Evolutionary conservation across 768 basidiomycete genomes (phyloP), one percentile per base, ranked within the genome.

Genomic region (Trametes coccinea): DNA sequence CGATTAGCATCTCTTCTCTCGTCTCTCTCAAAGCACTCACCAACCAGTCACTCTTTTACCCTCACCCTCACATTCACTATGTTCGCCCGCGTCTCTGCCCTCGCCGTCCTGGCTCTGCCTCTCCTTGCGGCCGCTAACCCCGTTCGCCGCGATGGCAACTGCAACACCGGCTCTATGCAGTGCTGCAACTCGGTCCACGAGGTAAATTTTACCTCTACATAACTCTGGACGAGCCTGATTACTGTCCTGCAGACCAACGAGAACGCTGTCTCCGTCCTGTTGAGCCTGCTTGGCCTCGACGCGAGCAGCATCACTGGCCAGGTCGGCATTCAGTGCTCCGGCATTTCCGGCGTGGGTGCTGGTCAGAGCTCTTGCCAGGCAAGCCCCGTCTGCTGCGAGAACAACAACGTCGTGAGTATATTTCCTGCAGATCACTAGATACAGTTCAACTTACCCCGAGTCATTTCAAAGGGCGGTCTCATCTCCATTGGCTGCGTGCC

Each of bases 291-390:
- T 17, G 69, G 68, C 22, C 43, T 71, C 52, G 67, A 66, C 40
- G 44, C 62, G 9, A 22, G 49, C 5, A 59, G 48, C 46, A 11
- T 69, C 30, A 62, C 65, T 31, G 71, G 61, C 48, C 41, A 66
- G 37, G 53, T 72, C 27, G 71, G 71, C 27, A 40, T 70, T 29
- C 52, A 57, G 48, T 72, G 71, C 65, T 65, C 67, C 39, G 65
- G 65, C 27, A 65, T 72, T 56, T 54, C 60, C 10, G 63, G 62
- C 27, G 57, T 69, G 11, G 68, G 66, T 29, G 60, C 56, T 4
- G 66, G 68, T 29, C 58, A 56, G 37, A 22, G 10, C 17, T 17
- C 56, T 0, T 70, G 69, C 65, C 16, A 46, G 34, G 54, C 63
- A 6, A 58, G 47, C 47, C 34, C 63, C 33, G 67, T 71, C 43